Evolutionary conservation across 805 yeast species (phyloP).

Genomic region (Tetrapisispora phaffii): DNA sequence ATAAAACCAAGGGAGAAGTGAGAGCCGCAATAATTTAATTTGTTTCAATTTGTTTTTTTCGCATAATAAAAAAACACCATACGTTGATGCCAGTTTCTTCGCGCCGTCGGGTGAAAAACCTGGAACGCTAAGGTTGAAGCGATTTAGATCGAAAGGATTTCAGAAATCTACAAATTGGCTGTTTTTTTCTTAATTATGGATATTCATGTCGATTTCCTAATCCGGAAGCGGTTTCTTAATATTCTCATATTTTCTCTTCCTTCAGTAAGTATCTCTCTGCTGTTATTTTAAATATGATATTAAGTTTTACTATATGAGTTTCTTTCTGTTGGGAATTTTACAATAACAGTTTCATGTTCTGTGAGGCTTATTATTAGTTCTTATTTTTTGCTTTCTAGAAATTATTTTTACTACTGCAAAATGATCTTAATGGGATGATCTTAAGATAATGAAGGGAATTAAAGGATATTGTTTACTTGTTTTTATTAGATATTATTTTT

Average conservation of each 20-base stretch:
- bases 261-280: no score
- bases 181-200: slow-evolving; percentile 2
- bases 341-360: no score
- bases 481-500: no score
- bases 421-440: no score
- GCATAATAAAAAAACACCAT: slow-evolving; percentile 17
- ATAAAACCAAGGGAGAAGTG: background rate
- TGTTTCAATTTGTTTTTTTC: slow-evolving; percentile 1
- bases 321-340: background rate
- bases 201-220: slow-evolving; percentile 16
- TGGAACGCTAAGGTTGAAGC: slow-evolving; percentile 20
- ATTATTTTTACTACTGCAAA: no score
- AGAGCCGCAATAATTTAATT: no score
- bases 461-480: background rate
- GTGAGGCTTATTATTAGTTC: background rate
- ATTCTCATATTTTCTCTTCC: slow-evolving; percentile 9
- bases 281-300: background rate
- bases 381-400: no score
- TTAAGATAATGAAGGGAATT: no score
- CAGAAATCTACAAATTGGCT: background rate
- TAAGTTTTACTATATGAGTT: background rate
- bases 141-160: slow-evolving; percentile 12
- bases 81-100: slow-evolving; percentile 14
- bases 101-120: slow-evolving; percentile 19
- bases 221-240: slow-evolving; percentile 1